Base-by-base conservation (phyloP, 2,329 filamentous ascomycete genomes). In the Clarireedia paspali region DNA sequence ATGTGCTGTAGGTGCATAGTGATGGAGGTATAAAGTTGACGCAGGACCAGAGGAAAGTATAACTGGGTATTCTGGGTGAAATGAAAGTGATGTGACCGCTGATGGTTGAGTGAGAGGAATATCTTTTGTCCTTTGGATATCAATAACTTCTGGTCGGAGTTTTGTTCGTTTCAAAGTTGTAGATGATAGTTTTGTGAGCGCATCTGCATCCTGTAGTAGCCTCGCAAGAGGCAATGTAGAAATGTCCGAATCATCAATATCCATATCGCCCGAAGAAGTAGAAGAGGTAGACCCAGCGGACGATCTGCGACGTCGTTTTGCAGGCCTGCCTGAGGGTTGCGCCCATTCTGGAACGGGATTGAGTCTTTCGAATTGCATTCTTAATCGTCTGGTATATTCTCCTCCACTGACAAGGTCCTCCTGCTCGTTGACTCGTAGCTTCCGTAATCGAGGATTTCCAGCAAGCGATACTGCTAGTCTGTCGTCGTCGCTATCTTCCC, bases 401-500 rank as follows among this genome's bases (percentile, higher is more conserved):
- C 83, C 85, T 48, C 94, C 94, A 63, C 76, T 89, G 60, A 99
- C 82, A 10, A 95, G 70, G 70, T 99, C 94, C 66, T 99, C 94
- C 1, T 81, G 82, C 67, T 92, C 90, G 2, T 83, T 85, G 50
- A 84, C 77, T 59, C 94, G 82, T 60, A 99, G 76, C 72, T 97
- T 97, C 62, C 91, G 83, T 68, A 96, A 71, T 61, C 88, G 81
- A 48, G 84, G 81, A 46, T 86, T 84, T 26, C 83, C 81, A 3
- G 89, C 87, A 40, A 99, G 78, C 14, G 92, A 97, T 49, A 99
- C 80, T 6, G 84, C 82, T 60, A 96, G 75, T 53, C 89, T 82
- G 68, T 97, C 94, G 68, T 99, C 94, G 66, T 99, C 94, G 71
- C 91, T 97, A 70, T 99, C 94, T 63, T 91, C 84, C 94, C 94